These are phyloP conservation scores for Candida mesenterica DNA, from an alignment of 1,139 yeast genomes.

Conservation along the genomic window DNA sequence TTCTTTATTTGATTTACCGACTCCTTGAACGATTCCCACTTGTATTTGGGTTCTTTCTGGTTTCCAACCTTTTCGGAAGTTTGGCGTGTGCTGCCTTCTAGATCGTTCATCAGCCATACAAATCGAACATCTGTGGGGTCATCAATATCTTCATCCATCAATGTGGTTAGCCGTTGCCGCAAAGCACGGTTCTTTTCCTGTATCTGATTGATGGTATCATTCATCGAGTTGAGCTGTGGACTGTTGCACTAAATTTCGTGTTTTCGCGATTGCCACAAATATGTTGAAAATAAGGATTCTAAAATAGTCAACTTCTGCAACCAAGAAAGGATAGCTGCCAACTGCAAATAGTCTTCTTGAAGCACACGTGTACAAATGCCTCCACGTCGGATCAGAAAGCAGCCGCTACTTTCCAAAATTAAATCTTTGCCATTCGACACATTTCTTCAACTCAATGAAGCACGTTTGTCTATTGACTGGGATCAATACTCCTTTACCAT, in stretches of 20 bases:
- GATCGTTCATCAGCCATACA: constrained; percentile 1
- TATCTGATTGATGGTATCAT: constrained; percentile 13
- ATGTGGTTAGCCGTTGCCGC: constrained; percentile 12
- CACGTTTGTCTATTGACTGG: constrained; percentile 61
- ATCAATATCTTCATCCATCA: constrained; percentile 13
- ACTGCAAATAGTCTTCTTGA: too few species aligned
- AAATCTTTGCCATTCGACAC: constrained; percentile 59
- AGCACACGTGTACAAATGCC: too few species aligned
- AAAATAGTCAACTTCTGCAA: too few species aligned
- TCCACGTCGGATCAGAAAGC: constrained; percentile 10
- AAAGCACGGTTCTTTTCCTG: constrained; percentile 14
- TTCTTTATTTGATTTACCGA: constrained; percentile 15
- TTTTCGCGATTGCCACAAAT: too few species aligned
- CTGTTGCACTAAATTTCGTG: too few species aligned
- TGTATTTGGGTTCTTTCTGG: constrained; percentile 8
- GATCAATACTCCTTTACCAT: constrained; percentile 48
- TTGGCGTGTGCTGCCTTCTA: too few species aligned
- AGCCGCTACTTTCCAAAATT: constrained; percentile 38
- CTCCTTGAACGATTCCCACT: constrained; percentile 13
- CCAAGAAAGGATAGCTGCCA: too few species aligned
- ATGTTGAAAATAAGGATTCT: too few species aligned
- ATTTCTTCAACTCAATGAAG: constrained; percentile 52
- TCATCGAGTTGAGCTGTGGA: constrained; percentile 7
- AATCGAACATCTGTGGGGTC: constrained; percentile 8
- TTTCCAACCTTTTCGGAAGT: too few species aligned